Base-by-base conservation (phyloP, 2,329 filamentous ascomycete species). In the Fusarium protoensiforme region DNA sequence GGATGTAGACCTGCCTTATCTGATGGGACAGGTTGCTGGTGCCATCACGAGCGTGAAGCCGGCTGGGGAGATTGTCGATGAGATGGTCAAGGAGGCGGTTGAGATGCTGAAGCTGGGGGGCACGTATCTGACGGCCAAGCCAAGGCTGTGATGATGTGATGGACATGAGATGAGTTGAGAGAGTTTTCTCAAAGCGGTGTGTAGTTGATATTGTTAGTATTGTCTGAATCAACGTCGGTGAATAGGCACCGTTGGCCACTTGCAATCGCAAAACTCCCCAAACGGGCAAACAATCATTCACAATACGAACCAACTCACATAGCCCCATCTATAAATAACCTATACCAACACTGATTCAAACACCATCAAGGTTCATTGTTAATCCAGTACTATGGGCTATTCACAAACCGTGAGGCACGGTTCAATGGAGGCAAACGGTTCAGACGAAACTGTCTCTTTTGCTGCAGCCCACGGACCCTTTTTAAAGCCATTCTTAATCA, bases 11-110 rank as follows among this genome's bases (percentile, higher is more conserved):
- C 86, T 93, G 64, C 96, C 96, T 14, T 95, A 96, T 82, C 81
- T 98, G 78, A 98, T 98, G 96, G 96, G 96, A 1, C 94, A 98
- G 84, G 95, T 98, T 10, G 93, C 94, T 1, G 95, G 93, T 2
- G 88, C 92, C 1, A 93, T 98, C 65, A 82, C 85, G 36, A 90
- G 92, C 74, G 90, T 98, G 68, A 91, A 96, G 85, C 94, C 95
- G 0, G 96, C 96, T 0, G 89, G 86, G 54, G 88, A 92, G 73
- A 98, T 98, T 84, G 91, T 98, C n/a, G 89, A 91, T 69, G 94
- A 97, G 75, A 98, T 98, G 94, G 93, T 98, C 11, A 83, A 84
- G 22, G 92, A 95, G 81, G 94, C 94, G 1, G 90, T 91, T 10
- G 87, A 89, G 2, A 90, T 92, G 86, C 79, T 97, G 76, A 90